Conservation (phyloP, 2,329 filamentous ascomycete species). For the Exophiala sp. region DNA sequence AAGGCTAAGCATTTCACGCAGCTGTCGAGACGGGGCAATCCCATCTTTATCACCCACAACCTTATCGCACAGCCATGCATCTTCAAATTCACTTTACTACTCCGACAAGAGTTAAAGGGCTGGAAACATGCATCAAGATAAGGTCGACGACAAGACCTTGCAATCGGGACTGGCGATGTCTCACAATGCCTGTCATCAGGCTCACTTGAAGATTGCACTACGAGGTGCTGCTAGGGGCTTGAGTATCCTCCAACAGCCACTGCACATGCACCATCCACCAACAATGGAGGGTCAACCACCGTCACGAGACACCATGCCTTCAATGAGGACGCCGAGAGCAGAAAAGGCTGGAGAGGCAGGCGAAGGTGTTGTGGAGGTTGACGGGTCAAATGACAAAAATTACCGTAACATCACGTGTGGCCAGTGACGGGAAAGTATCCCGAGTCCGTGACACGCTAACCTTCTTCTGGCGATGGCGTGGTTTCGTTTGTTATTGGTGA, state of each 20-base stretch:
- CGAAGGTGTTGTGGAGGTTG: background rate
- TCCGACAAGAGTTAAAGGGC: too few relatives aligned
- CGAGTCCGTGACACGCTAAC: background rate
- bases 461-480: background rate
- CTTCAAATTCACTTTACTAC: too few relatives aligned
- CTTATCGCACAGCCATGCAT: too few relatives aligned
- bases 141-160: too few relatives aligned
- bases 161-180: background rate
- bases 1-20: slow-evolving; percentile 3
- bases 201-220: background rate
- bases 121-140: too few relatives aligned
- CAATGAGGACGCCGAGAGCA: background rate
- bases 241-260: background rate
- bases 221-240: background rate
- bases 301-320: background rate
- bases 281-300: background rate
- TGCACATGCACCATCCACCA: background rate
- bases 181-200: background rate
- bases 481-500: background rate
- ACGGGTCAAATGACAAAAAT: background rate
- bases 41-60: background rate
- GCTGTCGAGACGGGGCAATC: background rate
- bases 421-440: background rate
- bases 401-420: background rate
- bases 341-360: background rate